Base-by-base conservation (phyloP, 306 rosid genomes). In the Quercus dentata region DNA sequence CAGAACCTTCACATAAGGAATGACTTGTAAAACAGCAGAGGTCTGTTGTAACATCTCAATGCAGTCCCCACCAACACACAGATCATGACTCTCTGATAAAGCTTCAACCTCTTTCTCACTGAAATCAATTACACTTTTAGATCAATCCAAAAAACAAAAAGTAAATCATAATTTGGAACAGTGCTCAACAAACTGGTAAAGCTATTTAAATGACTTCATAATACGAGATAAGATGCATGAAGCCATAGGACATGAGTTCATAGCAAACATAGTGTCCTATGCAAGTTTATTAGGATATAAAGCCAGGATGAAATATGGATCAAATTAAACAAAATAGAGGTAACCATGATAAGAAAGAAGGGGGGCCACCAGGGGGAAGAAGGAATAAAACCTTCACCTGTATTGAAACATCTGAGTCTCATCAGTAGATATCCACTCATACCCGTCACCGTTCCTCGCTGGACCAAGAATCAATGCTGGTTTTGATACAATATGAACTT, bases 21-120 rank as follows among this genome's bases (percentile, higher is more conserved):
- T 92, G 81, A 93, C 99, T 69, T 18, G 84, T 74, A 91, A 85
- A 81, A 81, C 89, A 63, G 94, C 92, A 44, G 91, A 84, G 3
- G 97, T 90, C 87, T 83, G 94, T 74, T 91, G 97, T 82, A 96
- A 83, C 98, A 96, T 91, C 79, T 86, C 97, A 74, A 96, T 68
- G 91, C 97, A 90, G 85, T 93, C 99, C 74, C 99, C 99, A 71
- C 98, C 99, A 81, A 96, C 85, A 83, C 99, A 96, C 18, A 96
- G 98, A 89, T 96, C 99, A 74, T 87, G 89, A 58, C 88, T 88
- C 83, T 96, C 98, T 11, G 99, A 90, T 73, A 95, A 87, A 85
- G 83, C 76, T 76, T 89, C 92, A 31, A 95, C 97, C 79, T 95
- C 97, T 65, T 90, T 91, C 80, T 74, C 91, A 75, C 99, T 96